Percentiles rank a stretch among this genome's conserved stretches.
phyloP scores from a whole-genome alignment of 2,329 filamentous ascomycete species.

The Emmonsiellopsis sp. region DNA sequence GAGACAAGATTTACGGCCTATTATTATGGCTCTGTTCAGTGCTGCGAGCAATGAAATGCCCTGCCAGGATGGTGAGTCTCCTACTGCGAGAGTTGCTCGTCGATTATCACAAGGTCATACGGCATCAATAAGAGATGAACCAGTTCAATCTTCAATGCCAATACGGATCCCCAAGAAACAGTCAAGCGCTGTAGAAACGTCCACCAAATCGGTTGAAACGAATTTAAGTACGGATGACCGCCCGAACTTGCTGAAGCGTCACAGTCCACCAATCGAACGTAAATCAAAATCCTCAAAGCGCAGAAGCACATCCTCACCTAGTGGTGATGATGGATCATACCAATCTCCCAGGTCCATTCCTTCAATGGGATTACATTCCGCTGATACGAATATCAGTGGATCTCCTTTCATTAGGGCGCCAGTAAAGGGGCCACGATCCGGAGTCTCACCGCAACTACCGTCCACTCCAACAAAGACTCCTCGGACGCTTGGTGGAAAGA shows the following conservation, averaged over 20 bases:
- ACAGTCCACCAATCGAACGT: constrained; percentile 23
- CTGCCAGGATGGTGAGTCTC: not conserved
- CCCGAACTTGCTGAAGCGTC: constrained; percentile 20
- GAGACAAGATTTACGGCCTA: not conserved
- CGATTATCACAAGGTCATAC: not conserved
- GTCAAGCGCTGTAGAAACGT: constrained; percentile 2
- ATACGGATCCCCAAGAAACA: not conserved
- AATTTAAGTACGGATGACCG: not conserved
- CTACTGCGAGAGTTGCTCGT: not conserved
- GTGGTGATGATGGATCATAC: constrained; percentile 16
- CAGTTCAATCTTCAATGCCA: not conserved
- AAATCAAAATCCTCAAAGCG: constrained; percentile 21
- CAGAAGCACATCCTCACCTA: constrained; percentile 19
- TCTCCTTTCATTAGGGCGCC: constrained; percentile 41
- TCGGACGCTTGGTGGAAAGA: constrained; percentile 1
- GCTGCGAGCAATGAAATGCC: not conserved
- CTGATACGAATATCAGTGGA: constrained; percentile 36
- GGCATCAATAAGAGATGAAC: not conserved
- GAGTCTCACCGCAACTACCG: constrained; percentile 2
- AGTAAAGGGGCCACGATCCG: constrained; percentile 13
- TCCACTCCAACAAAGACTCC: not conserved
- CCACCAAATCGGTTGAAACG: not conserved
- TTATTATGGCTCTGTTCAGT: not conserved
- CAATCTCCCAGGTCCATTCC: constrained; percentile 14
- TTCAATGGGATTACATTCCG: constrained; percentile 19